Base-by-base conservation (phyloP, 176 grass and related monocot genomes). In the Themeda triandra region DNA sequence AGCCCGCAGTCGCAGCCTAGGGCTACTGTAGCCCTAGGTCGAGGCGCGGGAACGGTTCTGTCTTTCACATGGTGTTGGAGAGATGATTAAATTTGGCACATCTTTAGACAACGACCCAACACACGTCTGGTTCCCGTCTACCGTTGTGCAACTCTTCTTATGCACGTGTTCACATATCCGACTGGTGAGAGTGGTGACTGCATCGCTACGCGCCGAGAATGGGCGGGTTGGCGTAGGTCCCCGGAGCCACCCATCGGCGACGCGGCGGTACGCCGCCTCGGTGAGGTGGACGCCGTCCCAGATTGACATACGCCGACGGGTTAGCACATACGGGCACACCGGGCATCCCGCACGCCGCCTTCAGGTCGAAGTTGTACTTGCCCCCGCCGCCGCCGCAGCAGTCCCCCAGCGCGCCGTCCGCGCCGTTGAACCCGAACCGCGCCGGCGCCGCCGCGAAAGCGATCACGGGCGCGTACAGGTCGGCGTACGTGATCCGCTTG, bases 201-300 rank as follows among this genome's bases (percentile, higher is more conserved):
- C 45, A 48, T 48, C 14, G 14, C 45, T 48, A 48, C 45, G 45
- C 45, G 14, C 2, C 45, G 3, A 48, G 45, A 48, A 48, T 86
- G 29, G 91, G 80, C 13, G 91, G 91, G 5, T 32, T 18, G 2
- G 89, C 92, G 48, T 82, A 91, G 24, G 77, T 6, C 89, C 92
- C 29, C 59, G 21, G 24, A 94, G 76, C 92, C 87, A 94, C 0
- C 84, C 76, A 5, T 87, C 75, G 60, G 92, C 89, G n/a, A 94
- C 73, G 78, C 60, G 85, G 54, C 51, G 45, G 79, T 92, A 72
- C 33, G 92, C 80, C 19, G 92, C 84, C 80, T 94, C 89, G 0
- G 87, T 92, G 45, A 94, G 73, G 45, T 92, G 89, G 13, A 91
- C 60, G 40, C 92, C 89, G 62, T 89, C 92, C 92, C 92, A 94